Percentiles rank a stretch among this genome's conserved stretches.
Evolutionary conservation across 208 protist species (phyloP).

Genomic region (Leishmania amazonensis): DNA sequence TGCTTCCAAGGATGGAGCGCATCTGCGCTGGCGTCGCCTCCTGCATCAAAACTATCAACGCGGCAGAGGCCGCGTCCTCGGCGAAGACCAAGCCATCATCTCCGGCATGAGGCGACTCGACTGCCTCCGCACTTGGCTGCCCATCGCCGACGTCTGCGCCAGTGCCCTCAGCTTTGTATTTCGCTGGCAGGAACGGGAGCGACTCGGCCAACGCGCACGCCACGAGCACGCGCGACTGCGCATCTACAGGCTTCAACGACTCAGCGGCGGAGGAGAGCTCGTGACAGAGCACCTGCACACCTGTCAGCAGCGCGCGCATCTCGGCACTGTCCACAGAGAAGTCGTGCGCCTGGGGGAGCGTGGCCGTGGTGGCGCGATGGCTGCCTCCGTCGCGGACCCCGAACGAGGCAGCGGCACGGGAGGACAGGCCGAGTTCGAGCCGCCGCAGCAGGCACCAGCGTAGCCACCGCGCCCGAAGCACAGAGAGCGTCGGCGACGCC

Average conservation of each 20-base stretch:
- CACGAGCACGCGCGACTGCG: conserved; percentile 18
- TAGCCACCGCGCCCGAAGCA: conserved; percentile 33
- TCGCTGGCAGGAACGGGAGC: conserved; percentile 24
- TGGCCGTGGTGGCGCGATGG: background rate
- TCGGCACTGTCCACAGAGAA: conserved; percentile 14
- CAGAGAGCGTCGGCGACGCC: conserved; percentile 12
- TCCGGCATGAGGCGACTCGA: no score
- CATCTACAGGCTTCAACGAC: background rate
- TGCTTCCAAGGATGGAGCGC: conserved; percentile 5
- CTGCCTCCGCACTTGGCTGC: background rate
- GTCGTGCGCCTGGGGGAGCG: background rate
- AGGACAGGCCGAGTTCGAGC: conserved; percentile 7
- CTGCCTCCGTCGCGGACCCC: conserved; percentile 1
- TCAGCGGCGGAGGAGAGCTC: conserved; percentile 12
- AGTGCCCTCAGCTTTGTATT: conserved; percentile 7
- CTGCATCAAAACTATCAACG: conserved; percentile 18
- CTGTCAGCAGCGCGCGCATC: conserved; percentile 10
- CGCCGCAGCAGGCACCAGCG: conserved; percentile 31
- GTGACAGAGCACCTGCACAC: conserved; percentile 3
- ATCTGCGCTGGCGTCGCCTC: conserved; percentile 20
- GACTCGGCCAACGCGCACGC: conserved; percentile 20
- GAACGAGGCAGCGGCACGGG: background rate
- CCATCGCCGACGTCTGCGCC: background rate
- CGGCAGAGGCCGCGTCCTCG: conserved; percentile 20
- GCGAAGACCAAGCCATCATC: conserved; percentile 4